A percentile compares a stretch with the other conserved stretches of the same genome.
Conservation (phyloP, 192 early-diverging fungal genomes). For the Anaeromyces robustus region DNA sequence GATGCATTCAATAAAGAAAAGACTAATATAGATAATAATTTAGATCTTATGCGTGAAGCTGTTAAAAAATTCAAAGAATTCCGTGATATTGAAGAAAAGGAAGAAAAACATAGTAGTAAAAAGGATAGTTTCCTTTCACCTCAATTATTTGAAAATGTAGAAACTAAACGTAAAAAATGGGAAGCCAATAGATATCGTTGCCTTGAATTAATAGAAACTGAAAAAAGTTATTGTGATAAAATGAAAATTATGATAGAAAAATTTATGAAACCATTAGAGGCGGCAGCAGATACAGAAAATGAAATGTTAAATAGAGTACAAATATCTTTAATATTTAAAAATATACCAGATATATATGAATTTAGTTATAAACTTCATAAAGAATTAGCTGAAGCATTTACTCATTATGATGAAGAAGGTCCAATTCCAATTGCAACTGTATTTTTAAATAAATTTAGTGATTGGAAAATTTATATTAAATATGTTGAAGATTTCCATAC, state of each 20-base stretch:
- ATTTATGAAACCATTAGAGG: neutral
- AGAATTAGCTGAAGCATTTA: neutral
- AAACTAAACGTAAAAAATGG: neutral
- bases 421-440: neutral
- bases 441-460: neutral
- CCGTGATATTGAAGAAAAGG: neutral
- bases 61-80: neutral
- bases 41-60: neutral
- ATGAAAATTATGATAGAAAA: neutral
- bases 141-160: neutral
- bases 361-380: neutral
- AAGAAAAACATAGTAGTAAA: neutral
- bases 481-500: neutral
- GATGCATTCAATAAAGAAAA: neutral
- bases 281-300: neutral
- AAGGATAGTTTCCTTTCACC: neutral
- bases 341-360: neutral
- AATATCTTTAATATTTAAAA: neutral
- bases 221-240: neutral
- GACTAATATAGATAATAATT: neutral
- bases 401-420: neutral
- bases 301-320: neutral
- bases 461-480: neutral
- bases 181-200: neutral
- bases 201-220: neutral